Percentiles rank a stretch among this genome's conserved stretches.
These are phyloP conservation scores for Fusarium humuli DNA, from an alignment of 2,329 filamentous ascomycete genomes.

Conservation along the genomic window DNA sequence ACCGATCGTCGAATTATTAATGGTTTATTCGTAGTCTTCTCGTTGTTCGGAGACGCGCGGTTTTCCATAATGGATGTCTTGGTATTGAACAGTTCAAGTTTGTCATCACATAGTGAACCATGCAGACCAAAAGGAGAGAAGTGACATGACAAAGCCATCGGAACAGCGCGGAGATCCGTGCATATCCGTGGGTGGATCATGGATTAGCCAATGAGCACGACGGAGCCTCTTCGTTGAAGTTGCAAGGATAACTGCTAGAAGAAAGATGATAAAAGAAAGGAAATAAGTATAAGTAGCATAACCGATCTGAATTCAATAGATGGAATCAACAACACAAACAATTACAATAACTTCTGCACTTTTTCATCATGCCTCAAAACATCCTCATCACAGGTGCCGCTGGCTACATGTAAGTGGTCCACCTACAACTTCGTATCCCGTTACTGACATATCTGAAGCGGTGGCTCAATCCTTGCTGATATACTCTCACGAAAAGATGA, in stretches of 20 bases:
- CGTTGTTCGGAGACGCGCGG: constrained; percentile 30
- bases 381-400: constrained; percentile 53
- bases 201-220: neutral
- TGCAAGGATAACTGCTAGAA: no score
- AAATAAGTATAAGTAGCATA: neutral
- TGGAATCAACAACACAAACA: neutral
- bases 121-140: neutral
- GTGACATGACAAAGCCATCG: constrained; percentile 4
- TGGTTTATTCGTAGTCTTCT: neutral
- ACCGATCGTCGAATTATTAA: constrained; percentile 38
- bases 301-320: neutral
- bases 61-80: constrained; percentile 16
- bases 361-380: constrained; percentile 40
- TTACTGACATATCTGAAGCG: constrained; percentile 36
- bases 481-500: constrained; percentile 42
- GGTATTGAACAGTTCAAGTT: neutral
- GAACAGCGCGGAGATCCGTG: constrained; percentile 18
- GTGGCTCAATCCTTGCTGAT: constrained; percentile 53
- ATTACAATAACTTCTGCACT: neutral
- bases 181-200: neutral
- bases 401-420: constrained; percentile 48
- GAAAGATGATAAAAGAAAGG: neutral
- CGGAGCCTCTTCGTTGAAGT: neutral
- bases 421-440: neutral
- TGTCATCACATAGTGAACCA: neutral